phyloP scores from a whole-genome alignment of 2,329 filamentous ascomycete genomes.

The Chaetothyriales sp. region DNA sequence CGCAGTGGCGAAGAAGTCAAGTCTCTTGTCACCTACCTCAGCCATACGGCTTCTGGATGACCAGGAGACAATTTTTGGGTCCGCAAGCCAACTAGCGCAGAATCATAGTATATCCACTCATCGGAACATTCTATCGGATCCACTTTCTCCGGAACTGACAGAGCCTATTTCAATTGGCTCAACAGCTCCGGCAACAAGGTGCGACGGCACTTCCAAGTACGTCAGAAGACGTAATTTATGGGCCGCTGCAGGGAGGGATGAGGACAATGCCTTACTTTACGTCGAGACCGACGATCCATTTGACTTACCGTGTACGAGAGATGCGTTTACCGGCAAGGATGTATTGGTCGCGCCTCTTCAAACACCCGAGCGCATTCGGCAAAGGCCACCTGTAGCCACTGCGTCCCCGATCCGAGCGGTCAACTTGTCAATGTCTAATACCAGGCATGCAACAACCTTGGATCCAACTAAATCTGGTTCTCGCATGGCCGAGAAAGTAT shows the following conservation, averaged over 20 bases:
- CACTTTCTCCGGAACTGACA: slow-evolving; percentile 8
- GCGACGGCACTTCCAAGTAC: slow-evolving; percentile 21
- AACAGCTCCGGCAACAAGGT: slow-evolving; percentile 20
- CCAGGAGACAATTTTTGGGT: slow-evolving; percentile 74
- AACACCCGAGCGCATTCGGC: neutral
- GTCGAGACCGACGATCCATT: slow-evolving; percentile 49
- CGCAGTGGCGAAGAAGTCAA: slow-evolving; percentile 27
- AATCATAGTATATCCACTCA: slow-evolving; percentile 51
- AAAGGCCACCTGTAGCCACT: neutral
- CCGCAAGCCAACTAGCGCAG: slow-evolving; percentile 64
- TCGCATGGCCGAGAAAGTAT: neutral
- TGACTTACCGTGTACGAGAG: slow-evolving; percentile 27
- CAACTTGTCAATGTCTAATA: neutral
- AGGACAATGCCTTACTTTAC: slow-evolving; percentile 50
- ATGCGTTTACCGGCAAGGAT: slow-evolving; percentile 16
- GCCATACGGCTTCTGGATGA: slow-evolving; percentile 52
- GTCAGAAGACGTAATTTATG: slow-evolving; percentile 42
- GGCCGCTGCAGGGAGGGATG: slow-evolving; percentile 55
- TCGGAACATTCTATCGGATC: slow-evolving; percentile 34
- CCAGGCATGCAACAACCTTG: neutral
- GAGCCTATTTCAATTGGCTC: slow-evolving; percentile 12
- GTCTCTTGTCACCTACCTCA: slow-evolving; percentile 53
- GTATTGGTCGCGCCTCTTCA: slow-evolving; percentile 6
- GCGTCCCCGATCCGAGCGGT: too few species aligned
- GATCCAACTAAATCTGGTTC: neutral